phyloP scores from a whole-genome alignment of 148 eudicot genomes.

The Drosera capensis region DNA sequence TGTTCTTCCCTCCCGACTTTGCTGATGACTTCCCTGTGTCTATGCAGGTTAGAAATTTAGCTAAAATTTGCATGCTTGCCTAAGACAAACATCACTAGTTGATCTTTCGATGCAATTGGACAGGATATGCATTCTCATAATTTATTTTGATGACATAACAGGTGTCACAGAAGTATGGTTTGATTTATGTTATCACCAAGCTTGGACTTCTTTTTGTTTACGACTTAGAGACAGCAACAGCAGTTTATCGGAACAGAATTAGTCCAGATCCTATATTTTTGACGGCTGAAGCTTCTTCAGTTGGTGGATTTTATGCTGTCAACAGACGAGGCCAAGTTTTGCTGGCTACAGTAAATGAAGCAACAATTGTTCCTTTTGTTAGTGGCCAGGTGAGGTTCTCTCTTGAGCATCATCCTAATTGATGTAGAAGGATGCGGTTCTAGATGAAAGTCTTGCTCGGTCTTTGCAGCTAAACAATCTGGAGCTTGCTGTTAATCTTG shows the following conservation, averaged over 20 bases:
- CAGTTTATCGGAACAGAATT: conserved; percentile 63
- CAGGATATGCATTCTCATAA: no score
- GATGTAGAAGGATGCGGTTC: background rate
- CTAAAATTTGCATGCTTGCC: background rate
- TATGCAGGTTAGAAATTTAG: conserved; percentile 55
- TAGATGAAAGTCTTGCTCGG: background rate
- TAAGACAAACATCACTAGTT: conserved; percentile 1
- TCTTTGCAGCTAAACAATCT: conserved; percentile 56
- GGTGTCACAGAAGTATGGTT: conserved; percentile 61
- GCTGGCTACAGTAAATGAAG: conserved; percentile 66
- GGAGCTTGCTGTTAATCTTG: conserved; percentile 79
- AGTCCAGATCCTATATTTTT: conserved; percentile 73
- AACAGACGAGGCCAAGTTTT: conserved; percentile 71
- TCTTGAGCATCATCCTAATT: background rate
- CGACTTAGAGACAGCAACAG: conserved; percentile 68
- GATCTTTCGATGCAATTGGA: background rate
- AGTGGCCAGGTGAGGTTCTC: conserved; percentile 50
- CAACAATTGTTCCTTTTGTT: conserved; percentile 54
- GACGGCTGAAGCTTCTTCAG: conserved; percentile 68
- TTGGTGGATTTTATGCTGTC: conserved; percentile 66
- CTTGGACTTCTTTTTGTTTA: conserved; percentile 70
- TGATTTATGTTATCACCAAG: conserved; percentile 63
- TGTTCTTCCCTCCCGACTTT: conserved; percentile 74
- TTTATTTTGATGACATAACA: no score
- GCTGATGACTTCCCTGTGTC: conserved; percentile 69